Conservation (phyloP, 2,329 filamentous ascomycete species). For the Cercospora sp. region DNA sequence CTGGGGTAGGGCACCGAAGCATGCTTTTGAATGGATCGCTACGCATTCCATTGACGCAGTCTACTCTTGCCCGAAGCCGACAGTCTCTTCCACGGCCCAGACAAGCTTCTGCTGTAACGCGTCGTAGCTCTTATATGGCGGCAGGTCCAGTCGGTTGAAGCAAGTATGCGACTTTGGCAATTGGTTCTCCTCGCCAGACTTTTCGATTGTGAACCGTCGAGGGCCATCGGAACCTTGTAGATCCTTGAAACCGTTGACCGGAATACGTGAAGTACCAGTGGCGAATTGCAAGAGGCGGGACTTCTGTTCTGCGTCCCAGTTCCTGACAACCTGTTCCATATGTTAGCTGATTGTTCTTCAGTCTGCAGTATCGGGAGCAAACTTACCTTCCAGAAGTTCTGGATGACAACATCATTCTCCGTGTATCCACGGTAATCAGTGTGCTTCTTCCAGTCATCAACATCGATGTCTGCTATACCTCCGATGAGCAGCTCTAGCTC, state of each 20-base stretch:
- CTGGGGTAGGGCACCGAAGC: background rate
- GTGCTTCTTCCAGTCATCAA: constrained; percentile 99
- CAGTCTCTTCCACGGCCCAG: constrained; percentile 96
- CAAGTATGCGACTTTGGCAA: constrained; percentile 97
- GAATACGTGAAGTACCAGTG: constrained; percentile 94
- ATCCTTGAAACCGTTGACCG: constrained; percentile 99
- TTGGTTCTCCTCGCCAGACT: constrained; percentile 86
- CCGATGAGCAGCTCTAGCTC: constrained; percentile 95
- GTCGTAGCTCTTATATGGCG: constrained; percentile 87
- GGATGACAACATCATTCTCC: constrained; percentile 93
- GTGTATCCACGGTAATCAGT: constrained; percentile 99
- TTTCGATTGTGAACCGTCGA: constrained; percentile 94
- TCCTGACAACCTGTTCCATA: constrained; percentile 67
- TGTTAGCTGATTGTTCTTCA: constrained; percentile 23
- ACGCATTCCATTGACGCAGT: background rate
- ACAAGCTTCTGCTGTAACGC: constrained; percentile 85
- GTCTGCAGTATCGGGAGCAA: background rate
- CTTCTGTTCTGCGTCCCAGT: constrained; percentile 98
- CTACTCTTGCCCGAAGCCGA: constrained; percentile 99
- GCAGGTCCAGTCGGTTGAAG: constrained; percentile 96
- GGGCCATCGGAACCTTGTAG: constrained; percentile 95
- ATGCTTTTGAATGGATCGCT: background rate
- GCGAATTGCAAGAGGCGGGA: constrained; percentile 94
- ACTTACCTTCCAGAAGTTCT: constrained; percentile 90
- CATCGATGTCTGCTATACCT: constrained; percentile 99